Base-by-base conservation (phyloP, 1,139 yeast species). In the Hemisphaericaspora xylofermentans region DNA sequence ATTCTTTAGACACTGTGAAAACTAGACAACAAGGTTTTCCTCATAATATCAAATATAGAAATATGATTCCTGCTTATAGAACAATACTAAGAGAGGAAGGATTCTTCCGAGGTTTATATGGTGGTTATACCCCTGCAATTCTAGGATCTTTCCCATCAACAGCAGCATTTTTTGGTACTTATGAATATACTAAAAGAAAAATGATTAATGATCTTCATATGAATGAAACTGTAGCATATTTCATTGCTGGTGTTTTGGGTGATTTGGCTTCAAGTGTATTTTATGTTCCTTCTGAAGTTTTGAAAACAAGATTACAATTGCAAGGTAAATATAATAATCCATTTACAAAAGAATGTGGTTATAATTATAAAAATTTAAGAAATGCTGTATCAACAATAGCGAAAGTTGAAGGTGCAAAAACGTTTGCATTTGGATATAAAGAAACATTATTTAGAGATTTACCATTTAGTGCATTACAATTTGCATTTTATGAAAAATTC, bases 241-340 rank as follows among this genome's bases (percentile, higher is more conserved):
- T 93, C 44, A 67, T 82, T 2, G 93, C 96, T 0, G 98, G 98
- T 0, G 82, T 93, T 36, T 56, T 91, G 18, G 98, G 98, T 19
- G 98, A 93, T 61, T 72, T 93, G 44, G 93, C 88, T 2, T 85
- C 95, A 25, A 85, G 95, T 56, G 66, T 93, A n/a, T 83, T 88
- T 35, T 93, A 93, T 54, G 98, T 93, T n/a, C 98, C 98, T 2
- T 82, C 93, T 26, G 98, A 93, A 60, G 98, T 93, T n/a, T 66
- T 93, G 44, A 93, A 94, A 61, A 89, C 98, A 6, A 73, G 98
- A 53, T 65, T 93, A 38, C 98, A 93, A 64, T 68, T 93, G 41
- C 98, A 93, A 63, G 98, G 98, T 1, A 74, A 82, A 38, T 76
- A 78, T 62, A 88, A 89, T 61, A 93, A 91, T 59, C 87, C 86